phyloP scores from a whole-genome alignment of 208 protist genomes.

The Willaertia magna region DNA sequence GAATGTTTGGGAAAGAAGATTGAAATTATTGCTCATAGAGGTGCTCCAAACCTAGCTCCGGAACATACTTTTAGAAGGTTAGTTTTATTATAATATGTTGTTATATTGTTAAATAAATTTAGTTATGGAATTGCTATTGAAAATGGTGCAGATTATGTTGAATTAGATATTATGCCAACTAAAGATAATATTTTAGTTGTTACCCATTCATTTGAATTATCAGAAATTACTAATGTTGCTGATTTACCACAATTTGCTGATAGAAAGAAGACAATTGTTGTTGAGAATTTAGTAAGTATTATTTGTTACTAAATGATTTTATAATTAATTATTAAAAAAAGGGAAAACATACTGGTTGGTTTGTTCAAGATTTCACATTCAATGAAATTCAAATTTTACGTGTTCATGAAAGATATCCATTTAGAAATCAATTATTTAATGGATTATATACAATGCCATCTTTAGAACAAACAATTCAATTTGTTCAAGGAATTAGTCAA shows the following conservation, averaged over 20 bases:
- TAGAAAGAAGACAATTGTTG: neutral
- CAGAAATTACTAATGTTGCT: neutral
- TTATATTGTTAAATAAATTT: too few species aligned
- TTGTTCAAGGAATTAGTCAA: neutral
- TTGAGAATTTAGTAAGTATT: neutral
- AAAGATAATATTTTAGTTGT: neutral
- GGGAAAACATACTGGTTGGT: neutral
- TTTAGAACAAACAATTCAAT: neutral
- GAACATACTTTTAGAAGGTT: neutral
- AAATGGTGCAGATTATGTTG: neutral
- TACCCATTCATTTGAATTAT: neutral
- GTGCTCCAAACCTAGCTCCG: neutral
- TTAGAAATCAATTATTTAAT: neutral
- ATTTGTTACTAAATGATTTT: too few species aligned
- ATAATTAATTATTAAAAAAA: too few species aligned
- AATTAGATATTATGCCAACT: neutral
- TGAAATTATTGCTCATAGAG: neutral
- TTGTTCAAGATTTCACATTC: neutral
- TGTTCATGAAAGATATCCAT: neutral
- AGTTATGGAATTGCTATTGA: neutral
- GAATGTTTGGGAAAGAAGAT: neutral
- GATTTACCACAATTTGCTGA: neutral
- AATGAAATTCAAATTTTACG: neutral
- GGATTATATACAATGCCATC: neutral
- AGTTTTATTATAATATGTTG: too few species aligned